Conservation (phyloP, 2,329 filamentous ascomycete genomes). For the Ophiostoma novo-ulmi region DNA sequence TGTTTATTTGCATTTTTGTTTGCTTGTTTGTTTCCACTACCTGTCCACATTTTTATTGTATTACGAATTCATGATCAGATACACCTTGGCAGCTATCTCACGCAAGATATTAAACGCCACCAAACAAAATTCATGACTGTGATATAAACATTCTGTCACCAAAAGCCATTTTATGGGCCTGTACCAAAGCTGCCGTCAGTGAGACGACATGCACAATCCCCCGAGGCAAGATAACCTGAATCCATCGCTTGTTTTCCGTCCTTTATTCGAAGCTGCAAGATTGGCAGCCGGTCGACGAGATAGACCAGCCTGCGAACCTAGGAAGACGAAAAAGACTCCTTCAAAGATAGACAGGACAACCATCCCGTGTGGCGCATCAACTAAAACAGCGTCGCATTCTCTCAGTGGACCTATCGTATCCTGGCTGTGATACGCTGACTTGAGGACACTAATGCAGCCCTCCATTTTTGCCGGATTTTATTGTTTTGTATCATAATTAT, state of each 20-base stretch:
- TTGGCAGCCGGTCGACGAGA: not conserved
- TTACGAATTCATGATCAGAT: slow-evolving; percentile 1
- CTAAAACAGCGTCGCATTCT: not conserved
- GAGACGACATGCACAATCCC: too few species aligned
- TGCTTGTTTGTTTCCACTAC: not conserved
- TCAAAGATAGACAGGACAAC: not conserved
- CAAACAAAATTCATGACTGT: too few species aligned
- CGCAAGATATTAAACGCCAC: not conserved
- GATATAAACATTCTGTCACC: too few species aligned
- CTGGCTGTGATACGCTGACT: not conserved
- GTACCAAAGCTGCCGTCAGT: too few species aligned
- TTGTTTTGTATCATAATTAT: not conserved
- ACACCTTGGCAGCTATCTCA: not conserved
- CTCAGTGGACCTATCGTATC: not conserved
- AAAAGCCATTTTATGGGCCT: too few species aligned
- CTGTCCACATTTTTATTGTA: not conserved
- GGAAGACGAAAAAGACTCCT: too few species aligned
- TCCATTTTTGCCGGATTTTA: not conserved
- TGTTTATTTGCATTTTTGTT: not conserved
- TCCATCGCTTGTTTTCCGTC: too few species aligned
- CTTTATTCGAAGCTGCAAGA: too few species aligned
- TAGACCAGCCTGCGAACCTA: too few species aligned
- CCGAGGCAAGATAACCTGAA: too few species aligned
- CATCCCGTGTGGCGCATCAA: not conserved
- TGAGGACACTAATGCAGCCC: not conserved